A percentile compares a stretch with the other conserved stretches of the same genome.
Conservation (phyloP, 1,139 yeast genomes). For the Lodderomyces beijingensis region DNA sequence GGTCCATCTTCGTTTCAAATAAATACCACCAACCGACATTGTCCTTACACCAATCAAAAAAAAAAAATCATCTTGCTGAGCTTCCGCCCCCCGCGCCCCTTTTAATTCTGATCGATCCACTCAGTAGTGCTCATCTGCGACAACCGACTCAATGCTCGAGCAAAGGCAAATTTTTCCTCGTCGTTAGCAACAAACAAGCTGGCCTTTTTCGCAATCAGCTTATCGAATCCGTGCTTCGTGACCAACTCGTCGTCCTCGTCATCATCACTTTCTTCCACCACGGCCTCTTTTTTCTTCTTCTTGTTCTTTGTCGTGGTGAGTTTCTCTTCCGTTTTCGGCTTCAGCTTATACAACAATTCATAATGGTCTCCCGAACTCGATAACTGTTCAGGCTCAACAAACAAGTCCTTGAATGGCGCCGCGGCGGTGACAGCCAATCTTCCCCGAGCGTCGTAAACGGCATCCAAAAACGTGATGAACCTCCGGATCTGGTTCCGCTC, state of each 20-base stretch:
- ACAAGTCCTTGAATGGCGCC: slow-evolving; percentile 76
- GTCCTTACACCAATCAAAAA: too few relatives aligned
- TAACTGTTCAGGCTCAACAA: slow-evolving; percentile 77
- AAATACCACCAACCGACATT: too few relatives aligned
- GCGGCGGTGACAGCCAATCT: slow-evolving; percentile 86
- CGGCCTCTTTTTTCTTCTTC: neutral
- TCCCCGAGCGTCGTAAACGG: slow-evolving; percentile 88
- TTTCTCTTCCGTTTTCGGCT: slow-evolving; percentile 20
- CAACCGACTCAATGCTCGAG: slow-evolving; percentile 85
- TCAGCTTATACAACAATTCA: slow-evolving; percentile 31
- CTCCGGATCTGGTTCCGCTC: slow-evolving; percentile 83
- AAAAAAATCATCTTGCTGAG: too few relatives aligned
- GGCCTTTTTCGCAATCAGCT: slow-evolving; percentile 70
- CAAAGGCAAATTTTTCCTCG: slow-evolving; percentile 95
- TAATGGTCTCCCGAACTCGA: slow-evolving; percentile 43
- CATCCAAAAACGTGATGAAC: slow-evolving; percentile 90
- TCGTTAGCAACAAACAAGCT: slow-evolving; percentile 72
- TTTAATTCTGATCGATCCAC: slow-evolving; percentile 59
- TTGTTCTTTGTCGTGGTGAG: neutral
- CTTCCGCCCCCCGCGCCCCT: neutral
- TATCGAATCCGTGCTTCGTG: slow-evolving; percentile 68
- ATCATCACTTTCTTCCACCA: slow-evolving; percentile 19
- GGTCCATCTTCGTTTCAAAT: too few relatives aligned
- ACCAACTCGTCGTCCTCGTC: slow-evolving; percentile 60
- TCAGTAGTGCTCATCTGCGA: slow-evolving; percentile 92